Base-by-base conservation (phyloP, 2,329 filamentous ascomycete genomes). In the Fusarium solani-melongenae region DNA sequence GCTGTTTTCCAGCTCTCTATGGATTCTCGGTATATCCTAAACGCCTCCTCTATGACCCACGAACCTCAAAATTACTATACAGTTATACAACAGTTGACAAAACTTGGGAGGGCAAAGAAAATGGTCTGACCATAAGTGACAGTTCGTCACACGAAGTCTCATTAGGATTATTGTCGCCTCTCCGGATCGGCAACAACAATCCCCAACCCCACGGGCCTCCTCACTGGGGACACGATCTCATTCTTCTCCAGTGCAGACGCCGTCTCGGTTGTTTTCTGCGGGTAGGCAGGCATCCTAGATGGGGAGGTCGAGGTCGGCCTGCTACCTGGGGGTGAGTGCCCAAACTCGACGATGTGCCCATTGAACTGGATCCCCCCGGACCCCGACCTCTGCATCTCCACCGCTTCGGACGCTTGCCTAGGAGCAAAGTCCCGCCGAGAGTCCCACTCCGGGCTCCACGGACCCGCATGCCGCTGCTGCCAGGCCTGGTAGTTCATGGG, bases 281-380 rank as follows among this genome's bases (percentile, higher is more conserved):
- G 73, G 62, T 76, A 76, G 14, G 60, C 60, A 29, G 41, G 36
- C 29, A 39, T n/a, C 20, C 22, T 34, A 6, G 62, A 14, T 15
- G 31, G 31, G 6, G 39, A 39, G 49, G 55, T 36, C 38, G 64
- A 29, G 31, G 17, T 46, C 41, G 34, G 41, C 17, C n/a, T 39
- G 34, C 55, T 38, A 39, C 22, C 15, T 5, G 68, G 59, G 9
- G 65, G 63, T 6, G 65, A 64, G 58, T 68, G 69, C 24, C 74
- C 76, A 70, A 77, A 74, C 58, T 76, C 69, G 14, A 76, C 65
- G 41, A 74, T 71, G n/a, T 39, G 61, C 4, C 74, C 76, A 29
- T 76, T 69, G 56, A 78, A 73, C n/a, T 73, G 69, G 20, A 76
- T 72, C 12, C 73, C 74, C 20, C 73, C 75, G 14, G 76, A 77